Evolutionary conservation across 306 rosid species (phyloP).

Genomic region (Gynostemma pentaphyllum): DNA sequence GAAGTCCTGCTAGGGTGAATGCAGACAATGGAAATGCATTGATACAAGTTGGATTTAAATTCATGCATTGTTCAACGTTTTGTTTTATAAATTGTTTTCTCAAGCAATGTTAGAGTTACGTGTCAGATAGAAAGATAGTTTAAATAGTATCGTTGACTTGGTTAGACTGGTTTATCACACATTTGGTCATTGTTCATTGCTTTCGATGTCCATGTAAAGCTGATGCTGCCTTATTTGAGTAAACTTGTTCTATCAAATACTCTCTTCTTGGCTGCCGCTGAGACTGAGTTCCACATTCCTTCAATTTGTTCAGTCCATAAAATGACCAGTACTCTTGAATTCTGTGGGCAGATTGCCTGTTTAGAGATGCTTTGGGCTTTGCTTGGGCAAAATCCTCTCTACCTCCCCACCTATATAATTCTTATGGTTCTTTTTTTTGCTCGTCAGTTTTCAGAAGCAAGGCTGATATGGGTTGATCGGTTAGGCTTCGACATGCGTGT

Average conservation of each 20-base stretch:
- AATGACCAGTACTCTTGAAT: not conserved
- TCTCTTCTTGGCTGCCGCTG: not conserved
- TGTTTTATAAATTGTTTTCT: not conserved
- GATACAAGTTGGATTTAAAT: not conserved
- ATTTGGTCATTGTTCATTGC: no score
- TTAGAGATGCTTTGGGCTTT: no score
- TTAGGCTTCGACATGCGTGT: constrained; percentile 75
- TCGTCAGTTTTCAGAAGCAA: constrained; percentile 68
- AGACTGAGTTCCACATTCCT: not conserved
- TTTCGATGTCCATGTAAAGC: not conserved
- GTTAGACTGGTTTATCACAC: not conserved
- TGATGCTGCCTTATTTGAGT: not conserved
- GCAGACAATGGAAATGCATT: not conserved
- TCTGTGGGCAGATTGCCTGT: not conserved
- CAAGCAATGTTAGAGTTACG: not conserved
- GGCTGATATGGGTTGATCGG: constrained; percentile 85
- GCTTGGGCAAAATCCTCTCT: not conserved
- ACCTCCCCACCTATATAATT: not conserved
- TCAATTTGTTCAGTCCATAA: not conserved
- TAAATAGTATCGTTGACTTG: not conserved
- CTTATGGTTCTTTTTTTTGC: not conserved
- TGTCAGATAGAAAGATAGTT: not conserved
- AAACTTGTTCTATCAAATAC: not conserved
- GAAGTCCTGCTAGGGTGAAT: not conserved
- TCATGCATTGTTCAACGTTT: not conserved